Evolutionary conservation across 805 yeast species (phyloP), one percentile per base, ranked within the genome.

Genomic region (Candida mattraensis): DNA sequence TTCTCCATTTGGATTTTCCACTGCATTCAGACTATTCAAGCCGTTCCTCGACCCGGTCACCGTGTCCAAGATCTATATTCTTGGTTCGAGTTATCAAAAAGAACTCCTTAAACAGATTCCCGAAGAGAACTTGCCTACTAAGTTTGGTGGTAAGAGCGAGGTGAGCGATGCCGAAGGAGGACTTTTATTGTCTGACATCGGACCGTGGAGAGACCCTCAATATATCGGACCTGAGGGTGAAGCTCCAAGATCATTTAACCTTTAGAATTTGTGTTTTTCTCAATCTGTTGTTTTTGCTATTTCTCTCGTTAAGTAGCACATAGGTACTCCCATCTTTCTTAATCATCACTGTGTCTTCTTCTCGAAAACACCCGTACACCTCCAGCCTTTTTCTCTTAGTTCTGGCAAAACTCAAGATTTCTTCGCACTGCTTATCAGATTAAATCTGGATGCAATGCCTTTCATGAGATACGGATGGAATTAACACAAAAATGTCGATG

Each of bases 21-120:
- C 97, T 25, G 97, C 94, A 25, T 93, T 91, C 76, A 78, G 79
- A 61, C 59, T 89, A 37, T 86, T 93, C 70, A 88, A 88, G 69
- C 91, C 95, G 37, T 89, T 93, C 67, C 75, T 93, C 58, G 99
- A 93, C 61, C 98, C 98, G 3, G 98, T 91, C 37, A 93, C 99
- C 7, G 97, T 93, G 15, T 81, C 93, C 30, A 93, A 93, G 69
- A 91, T 93, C 60, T 86, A 80, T 70, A 87, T 93, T 47, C 69
- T 89, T 54, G 87, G 96, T 44, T 66, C 80, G 27, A 72, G 79
- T 33, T 93, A 91, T 65, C 73, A 82, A 59, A 73, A 80, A 53
- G 96, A 89, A 47, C 72, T 93, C 52, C 71, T 87, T 56, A 85
- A 86, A 58, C 99, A 93, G 69, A 85, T 93, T 45, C 96, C 98